Conservation (phyloP, 169 alveolate genomes). For the Plasmodium ovale region DNA sequence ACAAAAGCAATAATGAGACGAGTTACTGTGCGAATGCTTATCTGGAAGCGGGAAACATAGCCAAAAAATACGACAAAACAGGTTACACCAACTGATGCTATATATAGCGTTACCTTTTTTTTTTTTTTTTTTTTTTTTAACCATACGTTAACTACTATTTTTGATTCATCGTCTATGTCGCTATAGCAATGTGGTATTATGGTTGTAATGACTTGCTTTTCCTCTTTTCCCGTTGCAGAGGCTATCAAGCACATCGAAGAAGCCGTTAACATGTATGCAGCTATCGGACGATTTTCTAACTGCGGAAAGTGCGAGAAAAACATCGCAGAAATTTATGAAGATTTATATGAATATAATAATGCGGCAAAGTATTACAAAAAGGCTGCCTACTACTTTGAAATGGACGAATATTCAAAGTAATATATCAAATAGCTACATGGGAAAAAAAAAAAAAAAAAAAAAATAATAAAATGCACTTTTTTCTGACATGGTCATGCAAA, state of each 20-base stretch:
- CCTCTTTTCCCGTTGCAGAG: constrained; percentile 22
- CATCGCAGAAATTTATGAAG: constrained; percentile 73
- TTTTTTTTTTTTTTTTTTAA: background rate
- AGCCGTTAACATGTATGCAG: constrained; percentile 70
- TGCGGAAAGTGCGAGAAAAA: constrained; percentile 70
- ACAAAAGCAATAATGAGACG: constrained; percentile 53
- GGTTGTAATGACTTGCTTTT: background rate
- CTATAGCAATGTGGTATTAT: background rate
- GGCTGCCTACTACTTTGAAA: constrained; percentile 78
- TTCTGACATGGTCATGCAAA: constrained; percentile 7
- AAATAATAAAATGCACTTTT: background rate
- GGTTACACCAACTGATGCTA: constrained; percentile 12
- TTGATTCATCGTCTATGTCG: background rate
- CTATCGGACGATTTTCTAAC: constrained; percentile 60
- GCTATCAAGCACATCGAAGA: constrained; percentile 69
- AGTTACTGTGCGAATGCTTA: constrained; percentile 73
- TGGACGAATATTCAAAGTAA: constrained; percentile 77
- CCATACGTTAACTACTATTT: background rate
- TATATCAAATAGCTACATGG: background rate
- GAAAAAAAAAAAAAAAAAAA: constrained; percentile 22
- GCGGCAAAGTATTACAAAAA: constrained; percentile 71
- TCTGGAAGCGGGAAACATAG: constrained; percentile 71
- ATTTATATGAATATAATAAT: constrained; percentile 41
- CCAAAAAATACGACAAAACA: constrained; percentile 65
- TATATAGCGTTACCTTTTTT: background rate